Evolutionary conservation across 306 rosid species (phyloP), one percentile per base, ranked within the genome.

Genomic region (Rosa lucieae): DNA sequence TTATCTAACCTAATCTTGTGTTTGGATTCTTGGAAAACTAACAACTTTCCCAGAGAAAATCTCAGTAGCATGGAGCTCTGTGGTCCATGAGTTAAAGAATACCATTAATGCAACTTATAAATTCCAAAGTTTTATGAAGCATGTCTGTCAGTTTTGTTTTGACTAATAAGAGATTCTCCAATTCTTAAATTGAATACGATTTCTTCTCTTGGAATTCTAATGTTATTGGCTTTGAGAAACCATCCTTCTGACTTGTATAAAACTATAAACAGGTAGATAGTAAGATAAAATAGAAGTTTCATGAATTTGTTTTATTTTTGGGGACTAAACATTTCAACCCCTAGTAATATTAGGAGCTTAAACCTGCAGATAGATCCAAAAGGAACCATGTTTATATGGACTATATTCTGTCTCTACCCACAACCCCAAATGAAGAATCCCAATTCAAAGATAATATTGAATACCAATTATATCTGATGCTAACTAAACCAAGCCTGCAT

Each of bases 251-350:
- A 76, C 84, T 73, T 55, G 84, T 76, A 78, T 73, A 80, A 82
- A 79, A 44, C 48, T 23, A 11, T 62, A 29, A 62, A 37, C 59
- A 8, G 32, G 78, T 89, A 52, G 78, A 82, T 51, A 88, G 81
- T 88, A 90, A 85, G 91, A 92, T 92, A 86, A 92, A 86, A 82
- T 82, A 88, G 89, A 90, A 92, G 92, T 89, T 92, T 92, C 94
- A 88, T 39, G 18, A 39, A 67, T 81, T 89, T 83, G 88, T 86
- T 89, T 88, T 92, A 90, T 86, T 84, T 82, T 69, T 79, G 78
- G 84, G 86, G 76, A 84, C 84, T 49, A 56, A 76, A 81, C 76
- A 68, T 72, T 86, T 82, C 75, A 67, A 76, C 68, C 44, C 65
- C 78, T 15, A 29, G 70, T 61, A 26, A 43, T 35, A 37, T 32